Percentiles rank a stretch among this genome's conserved stretches.
phyloP scores from a whole-genome alignment of 2,329 filamentous ascomycete species.

The Gyromitra esculenta region DNA sequence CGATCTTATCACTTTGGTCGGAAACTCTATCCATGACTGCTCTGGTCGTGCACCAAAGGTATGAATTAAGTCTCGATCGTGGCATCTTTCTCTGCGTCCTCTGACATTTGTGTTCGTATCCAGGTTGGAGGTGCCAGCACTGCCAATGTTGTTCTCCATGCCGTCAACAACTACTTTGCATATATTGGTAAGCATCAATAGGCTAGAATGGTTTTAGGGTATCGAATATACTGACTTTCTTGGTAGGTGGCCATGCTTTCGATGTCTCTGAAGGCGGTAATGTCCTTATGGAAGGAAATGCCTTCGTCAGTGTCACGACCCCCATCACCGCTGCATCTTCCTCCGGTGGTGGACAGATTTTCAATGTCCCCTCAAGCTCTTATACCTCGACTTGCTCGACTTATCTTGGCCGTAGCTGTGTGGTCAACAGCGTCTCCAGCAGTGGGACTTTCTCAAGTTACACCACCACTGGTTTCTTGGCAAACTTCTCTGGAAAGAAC shows the following conservation, averaged over 20 bases:
- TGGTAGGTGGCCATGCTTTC: constrained; percentile 62
- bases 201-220: too few species aligned
- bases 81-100: constrained; percentile 17
- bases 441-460: constrained; percentile 59
- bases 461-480: constrained; percentile 58
- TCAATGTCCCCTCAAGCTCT: constrained; percentile 38
- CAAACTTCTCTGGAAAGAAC: constrained; percentile 59
- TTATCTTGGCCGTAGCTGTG: constrained; percentile 39
- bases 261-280: constrained; percentile 59
- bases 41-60: constrained; percentile 64
- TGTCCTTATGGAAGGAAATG: constrained; percentile 63
- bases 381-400: constrained; percentile 34
- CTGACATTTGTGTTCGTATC: background rate
- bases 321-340: constrained; percentile 59
- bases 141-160: constrained; percentile 60
- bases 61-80: constrained; percentile 56
- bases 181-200: constrained; percentile 57
- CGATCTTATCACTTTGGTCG: constrained; percentile 61
- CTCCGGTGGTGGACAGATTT: constrained; percentile 41
- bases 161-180: constrained; percentile 63
- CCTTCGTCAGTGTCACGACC: constrained; percentile 62
- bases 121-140: constrained; percentile 54
- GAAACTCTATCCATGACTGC: constrained; percentile 64
- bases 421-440: constrained; percentile 47
- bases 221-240: constrained; percentile 6